Base-by-base conservation (phyloP, 2,329 filamentous ascomycete species). In the Exutisphaerella laricina region DNA sequence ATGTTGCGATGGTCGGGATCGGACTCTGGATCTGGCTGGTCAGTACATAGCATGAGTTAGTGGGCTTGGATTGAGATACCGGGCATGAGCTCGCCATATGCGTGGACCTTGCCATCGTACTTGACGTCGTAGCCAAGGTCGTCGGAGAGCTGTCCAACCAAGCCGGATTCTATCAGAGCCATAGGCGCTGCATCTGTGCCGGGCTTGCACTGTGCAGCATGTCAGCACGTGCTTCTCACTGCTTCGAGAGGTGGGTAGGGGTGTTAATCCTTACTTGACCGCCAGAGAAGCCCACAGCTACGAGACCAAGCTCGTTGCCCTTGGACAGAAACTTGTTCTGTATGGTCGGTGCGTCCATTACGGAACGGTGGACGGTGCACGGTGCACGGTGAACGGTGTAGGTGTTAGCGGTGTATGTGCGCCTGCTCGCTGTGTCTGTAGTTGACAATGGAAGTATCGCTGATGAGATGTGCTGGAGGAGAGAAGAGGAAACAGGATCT, bases 241-340 rank as follows among this genome's bases (percentile, higher is more conserved):
- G 32, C 18, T n/a, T 14, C 20, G 9, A 23, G 14, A 14, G 31
- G 25, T 12, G 23, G 23, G 28, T n/a, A n/a, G n/a, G n/a, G n/a
- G n/a, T n/a, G n/a, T n/a, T n/a, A n/a, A 22, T 42, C 12, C 54
- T 35, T 80, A 92, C 88, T 80, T 96, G 92, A 44, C 92, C 92
- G 54, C 90, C 90, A 41, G 88, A 94, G 73, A 97, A 98, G 50
- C 90, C 90, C 26, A 97, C 92, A 37, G 90, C 88, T 26, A 97
- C 88, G 43, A 98, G 78, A 50, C 90, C 92, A 52, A 98, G 75
- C 60, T 97, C 82, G 61, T 85, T 76, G 22, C 81, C 78, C 61
- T 82, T 75, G 51, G 82, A 74, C 56, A 97, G 83, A 71, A 96
- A 97, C 62, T 84, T 88, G 48, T 79, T 75, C 36, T 71, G 62